These are phyloP conservation scores for Penicillium expansum DNA, from an alignment of 2,329 filamentous ascomycete genomes.

Conservation along the genomic window DNA sequence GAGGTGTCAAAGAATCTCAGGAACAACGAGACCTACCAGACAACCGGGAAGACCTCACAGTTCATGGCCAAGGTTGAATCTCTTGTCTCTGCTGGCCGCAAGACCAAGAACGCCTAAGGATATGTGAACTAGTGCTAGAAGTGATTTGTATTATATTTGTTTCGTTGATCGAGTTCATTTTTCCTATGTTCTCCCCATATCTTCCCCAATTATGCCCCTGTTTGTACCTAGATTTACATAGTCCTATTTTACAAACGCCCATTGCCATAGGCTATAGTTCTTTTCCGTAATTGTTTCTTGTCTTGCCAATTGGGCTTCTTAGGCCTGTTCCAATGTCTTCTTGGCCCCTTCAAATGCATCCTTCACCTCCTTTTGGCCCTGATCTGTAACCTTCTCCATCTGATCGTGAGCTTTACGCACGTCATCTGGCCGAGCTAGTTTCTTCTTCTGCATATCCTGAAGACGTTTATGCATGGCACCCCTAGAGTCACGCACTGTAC, in stretches of 20 bases:
- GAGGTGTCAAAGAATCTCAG: conserved; percentile 37
- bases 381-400: conserved; percentile 49
- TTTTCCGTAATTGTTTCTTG: background rate
- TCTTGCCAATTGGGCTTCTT: conserved; percentile 2
- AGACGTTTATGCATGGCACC: conserved; percentile 46
- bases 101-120: conserved; percentile 27
- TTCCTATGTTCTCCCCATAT: background rate
- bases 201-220: background rate
- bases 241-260: conserved; percentile 7
- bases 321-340: conserved; percentile 39
- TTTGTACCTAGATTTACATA: conserved; percentile 18
- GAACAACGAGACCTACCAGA: conserved; percentile 45
- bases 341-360: conserved; percentile 44
- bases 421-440: conserved; percentile 45
- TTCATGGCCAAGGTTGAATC: conserved; percentile 42
- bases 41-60: conserved; percentile 33
- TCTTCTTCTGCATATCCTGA: conserved; percentile 46
- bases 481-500: conserved; percentile 43
- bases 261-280: background rate
- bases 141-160: conserved; percentile 23
- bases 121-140: background rate
- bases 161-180: conserved; percentile 4
- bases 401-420: conserved; percentile 46
- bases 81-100: conserved; percentile 34
- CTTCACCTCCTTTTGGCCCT: conserved; percentile 48